A percentile compares a stretch with the other conserved stretches of the same genome.
phyloP scores from a whole-genome alignment of 2,329 filamentous ascomycete genomes.

The Basipetospora chlamydospora region DNA sequence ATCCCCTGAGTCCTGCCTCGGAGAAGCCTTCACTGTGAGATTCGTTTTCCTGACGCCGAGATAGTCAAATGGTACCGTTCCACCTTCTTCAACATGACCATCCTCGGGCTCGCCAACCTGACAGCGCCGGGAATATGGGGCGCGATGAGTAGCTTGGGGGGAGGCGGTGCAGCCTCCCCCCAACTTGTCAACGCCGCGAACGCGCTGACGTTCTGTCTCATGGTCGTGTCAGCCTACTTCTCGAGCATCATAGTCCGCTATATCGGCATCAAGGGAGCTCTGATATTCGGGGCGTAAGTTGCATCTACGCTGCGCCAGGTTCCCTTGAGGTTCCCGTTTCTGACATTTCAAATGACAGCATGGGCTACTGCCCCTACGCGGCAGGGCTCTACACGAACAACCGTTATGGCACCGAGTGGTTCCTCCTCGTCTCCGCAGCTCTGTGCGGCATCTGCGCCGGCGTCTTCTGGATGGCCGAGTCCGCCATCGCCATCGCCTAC shows the following conservation, averaged over 20 bases:
- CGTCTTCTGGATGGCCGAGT: constrained; percentile 35
- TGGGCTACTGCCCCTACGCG: constrained; percentile 32
- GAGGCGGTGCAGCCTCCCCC: constrained; percentile 34
- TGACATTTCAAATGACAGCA: constrained; percentile 14
- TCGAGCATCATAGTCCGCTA: constrained; percentile 26
- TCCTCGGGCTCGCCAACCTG: constrained; percentile 39
- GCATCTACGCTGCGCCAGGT: too few species aligned
- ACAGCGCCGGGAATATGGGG: constrained; percentile 37
- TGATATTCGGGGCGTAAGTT: constrained; percentile 36
- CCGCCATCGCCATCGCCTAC: constrained; percentile 32
- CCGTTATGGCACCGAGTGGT: constrained; percentile 34
- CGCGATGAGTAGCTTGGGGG: constrained; percentile 37
- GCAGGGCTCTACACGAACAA: constrained; percentile 35
- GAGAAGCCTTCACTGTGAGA: too few species aligned
- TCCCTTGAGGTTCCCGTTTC: too few species aligned
- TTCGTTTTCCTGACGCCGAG: too few species aligned
- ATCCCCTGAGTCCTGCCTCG: too few species aligned
- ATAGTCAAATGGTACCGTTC: constrained; percentile 50
- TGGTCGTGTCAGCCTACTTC: constrained; percentile 25
- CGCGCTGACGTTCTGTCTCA: constrained; percentile 30
- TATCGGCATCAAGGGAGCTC: constrained; percentile 29
- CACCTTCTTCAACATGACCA: constrained; percentile 40
- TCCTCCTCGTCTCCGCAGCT: constrained; percentile 32
- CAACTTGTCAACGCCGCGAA: constrained; percentile 30
- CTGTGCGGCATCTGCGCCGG: constrained; percentile 32